Evolutionary conservation across 257 asterid species (phyloP).

Genomic region (Solanum boliviense): DNA sequence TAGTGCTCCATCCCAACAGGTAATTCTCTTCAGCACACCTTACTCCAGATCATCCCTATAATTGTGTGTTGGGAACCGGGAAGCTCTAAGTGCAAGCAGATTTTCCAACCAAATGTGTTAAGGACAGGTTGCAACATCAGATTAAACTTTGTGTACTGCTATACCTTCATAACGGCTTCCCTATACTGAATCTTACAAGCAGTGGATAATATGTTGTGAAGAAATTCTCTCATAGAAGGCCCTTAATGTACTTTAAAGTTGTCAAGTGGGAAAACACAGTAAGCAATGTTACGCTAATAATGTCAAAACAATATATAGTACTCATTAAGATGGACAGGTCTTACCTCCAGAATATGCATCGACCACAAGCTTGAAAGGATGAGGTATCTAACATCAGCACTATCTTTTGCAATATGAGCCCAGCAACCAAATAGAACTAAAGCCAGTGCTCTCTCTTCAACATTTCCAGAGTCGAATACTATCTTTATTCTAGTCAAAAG

Average conservation of each 20-base stretch:
- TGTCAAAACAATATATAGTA: neutral
- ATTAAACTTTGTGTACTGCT: neutral
- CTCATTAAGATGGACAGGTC: neutral
- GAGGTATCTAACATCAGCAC: slow-evolving; percentile 45
- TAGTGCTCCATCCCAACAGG: neutral
- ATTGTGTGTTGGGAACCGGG: neutral
- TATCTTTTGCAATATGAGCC: slow-evolving; percentile 52
- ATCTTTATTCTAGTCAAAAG: slow-evolving; percentile 63
- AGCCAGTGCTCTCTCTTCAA: slow-evolving; percentile 53
- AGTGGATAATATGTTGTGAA: neutral
- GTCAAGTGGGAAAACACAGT: neutral
- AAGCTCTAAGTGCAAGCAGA: neutral
- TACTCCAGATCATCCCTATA: neutral
- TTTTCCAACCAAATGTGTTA: neutral
- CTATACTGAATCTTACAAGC: neutral
- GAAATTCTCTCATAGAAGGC: neutral
- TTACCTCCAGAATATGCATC: slow-evolving; percentile 43
- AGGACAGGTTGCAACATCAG: neutral
- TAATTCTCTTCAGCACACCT: neutral
- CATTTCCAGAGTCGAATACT: slow-evolving; percentile 68
- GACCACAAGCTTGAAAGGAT: slow-evolving; percentile 63
- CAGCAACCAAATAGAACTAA: slow-evolving; percentile 73
- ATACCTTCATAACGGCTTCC: neutral
- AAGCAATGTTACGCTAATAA: neutral
- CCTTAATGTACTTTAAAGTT: neutral